Base-by-base conservation (phyloP, 2,329 filamentous ascomycete genomes). In the Aspergillus glaucus region DNA sequence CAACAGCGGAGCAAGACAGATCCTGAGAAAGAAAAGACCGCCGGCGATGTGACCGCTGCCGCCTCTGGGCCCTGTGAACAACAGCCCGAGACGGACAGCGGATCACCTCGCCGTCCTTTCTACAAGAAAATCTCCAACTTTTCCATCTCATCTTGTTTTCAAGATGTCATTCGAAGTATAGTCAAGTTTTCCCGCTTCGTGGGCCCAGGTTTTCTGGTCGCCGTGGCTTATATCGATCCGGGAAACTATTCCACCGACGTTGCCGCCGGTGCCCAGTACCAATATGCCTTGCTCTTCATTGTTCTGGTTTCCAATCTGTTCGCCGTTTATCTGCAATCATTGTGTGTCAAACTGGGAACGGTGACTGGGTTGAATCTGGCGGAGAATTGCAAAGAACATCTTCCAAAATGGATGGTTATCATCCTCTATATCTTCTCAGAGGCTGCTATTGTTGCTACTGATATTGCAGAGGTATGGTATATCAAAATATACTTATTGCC, bases 301-400 rank as follows among this genome's bases (percentile, higher is more conserved):
- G 70, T 76, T 28, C 58, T 76, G 7, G 55, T 76, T 49, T 75
- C 73, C 12, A 76, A 76, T 45, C 51, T 76, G 5, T 73, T 76
- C 55, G 74, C 74, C 4, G 73, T 76, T 41, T 69, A 75, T 49
- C 53, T 76, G 41, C 71, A 76, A 56, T 74, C 67, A 7, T 62
- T 77, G 19, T 75, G 73, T 43, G 71, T 76, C 65, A 86, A 86
- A 63, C 75, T 87, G 5, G 84, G 84, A 28, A 84, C 81, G 12
- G 82, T 87, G 53, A 86, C 80, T 1, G 84, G 84, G 2, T 67
- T 86, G 45, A 83, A 86, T 57, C 73, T 87, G 12, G 81, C 84
- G 1, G 77, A 85, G 53, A 81, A 82, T 8, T 86, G 82, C 57
- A 77, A 83, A 30, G 80, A 76, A 7, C 82, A 84, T 62, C 72